Percentiles rank a stretch among this genome's conserved stretches.
phyloP scores from a whole-genome alignment of 106 monocot species.

The Dendrobium huoshanense region DNA sequence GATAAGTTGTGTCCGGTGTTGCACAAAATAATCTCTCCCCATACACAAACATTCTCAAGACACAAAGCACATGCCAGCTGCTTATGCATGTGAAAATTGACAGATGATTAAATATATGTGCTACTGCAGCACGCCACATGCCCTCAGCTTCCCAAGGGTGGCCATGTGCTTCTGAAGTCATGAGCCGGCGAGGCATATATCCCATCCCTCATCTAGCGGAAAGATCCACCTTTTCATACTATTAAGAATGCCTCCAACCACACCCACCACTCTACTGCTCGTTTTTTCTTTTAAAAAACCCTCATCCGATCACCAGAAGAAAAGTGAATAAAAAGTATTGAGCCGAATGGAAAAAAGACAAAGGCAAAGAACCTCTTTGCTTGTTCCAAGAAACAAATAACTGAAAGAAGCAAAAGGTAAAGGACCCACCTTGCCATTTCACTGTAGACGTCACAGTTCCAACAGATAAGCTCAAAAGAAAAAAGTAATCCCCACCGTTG shows the following conservation, averaged over 20 bases:
- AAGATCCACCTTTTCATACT: background rate
- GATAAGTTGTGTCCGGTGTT: too few relatives aligned
- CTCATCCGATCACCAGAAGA: background rate
- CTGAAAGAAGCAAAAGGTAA: background rate
- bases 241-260: background rate
- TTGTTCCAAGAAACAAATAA: background rate
- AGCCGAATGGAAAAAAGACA: background rate
- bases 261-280: background rate
- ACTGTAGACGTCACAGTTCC: background rate
- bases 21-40: background rate
- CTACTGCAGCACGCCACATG: constrained; percentile 6
- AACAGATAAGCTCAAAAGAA: background rate
- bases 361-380: background rate
- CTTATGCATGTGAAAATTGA: background rate
- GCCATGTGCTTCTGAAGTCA: constrained; percentile 4
- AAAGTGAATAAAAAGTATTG: background rate
- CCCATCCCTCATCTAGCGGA: background rate
- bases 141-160: background rate
- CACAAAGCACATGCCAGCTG: background rate
- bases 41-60: background rate
- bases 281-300: background rate
- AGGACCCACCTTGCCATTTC: constrained; percentile 1
- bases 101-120: constrained; percentile 1
- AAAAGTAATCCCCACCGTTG: background rate
- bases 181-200: background rate